Percentiles rank a stretch among this genome's conserved stretches.
phyloP scores from a whole-genome alignment of 108 stramenopile species.

The Cyclotella sp. region DNA sequence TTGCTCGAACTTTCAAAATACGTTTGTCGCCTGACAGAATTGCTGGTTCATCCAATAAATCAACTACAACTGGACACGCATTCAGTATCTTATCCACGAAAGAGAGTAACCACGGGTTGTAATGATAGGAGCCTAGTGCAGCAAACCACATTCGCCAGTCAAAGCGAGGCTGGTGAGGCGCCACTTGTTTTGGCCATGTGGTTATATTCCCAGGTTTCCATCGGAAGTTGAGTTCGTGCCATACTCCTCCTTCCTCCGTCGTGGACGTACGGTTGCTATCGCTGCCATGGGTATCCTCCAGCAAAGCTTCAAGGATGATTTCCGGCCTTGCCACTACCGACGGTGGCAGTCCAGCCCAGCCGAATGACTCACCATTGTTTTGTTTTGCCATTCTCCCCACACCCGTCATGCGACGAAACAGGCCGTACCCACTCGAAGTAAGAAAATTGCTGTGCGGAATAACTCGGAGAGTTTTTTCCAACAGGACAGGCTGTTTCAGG shows the following conservation, averaged over 20 bases:
- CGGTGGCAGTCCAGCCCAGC: conserved; percentile 62
- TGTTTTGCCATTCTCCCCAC: conserved; percentile 44
- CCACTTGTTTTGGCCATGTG: conserved; percentile 48
- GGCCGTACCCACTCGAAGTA: conserved; percentile 60
- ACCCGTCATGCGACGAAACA: conserved; percentile 85
- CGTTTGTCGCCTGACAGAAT: conserved; percentile 19
- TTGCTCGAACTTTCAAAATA: conserved; percentile 29
- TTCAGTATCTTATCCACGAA: conserved; percentile 54
- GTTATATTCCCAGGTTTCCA: conserved; percentile 63
- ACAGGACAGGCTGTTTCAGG: conserved; percentile 5
- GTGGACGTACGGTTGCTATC: background rate
- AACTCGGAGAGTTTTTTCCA: background rate
- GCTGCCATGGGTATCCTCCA: conserved; percentile 12
- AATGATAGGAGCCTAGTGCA: conserved; percentile 59
- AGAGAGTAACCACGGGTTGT: conserved; percentile 67
- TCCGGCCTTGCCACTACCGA: conserved; percentile 63
- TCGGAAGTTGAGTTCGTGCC: conserved; percentile 65
- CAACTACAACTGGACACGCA: conserved; percentile 41
- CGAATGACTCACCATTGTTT: conserved; percentile 10
- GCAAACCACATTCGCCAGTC: conserved; percentile 91
- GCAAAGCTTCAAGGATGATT: conserved; percentile 64
- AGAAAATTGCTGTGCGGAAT: conserved; percentile 3
- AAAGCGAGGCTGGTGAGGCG: conserved; percentile 68
- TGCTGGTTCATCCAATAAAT: conserved; percentile 46
- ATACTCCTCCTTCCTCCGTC: conserved; percentile 32